Evolutionary conservation across 129 eudicot genomes (phyloP).

Genomic region (Escallonia herrerae): DNA sequence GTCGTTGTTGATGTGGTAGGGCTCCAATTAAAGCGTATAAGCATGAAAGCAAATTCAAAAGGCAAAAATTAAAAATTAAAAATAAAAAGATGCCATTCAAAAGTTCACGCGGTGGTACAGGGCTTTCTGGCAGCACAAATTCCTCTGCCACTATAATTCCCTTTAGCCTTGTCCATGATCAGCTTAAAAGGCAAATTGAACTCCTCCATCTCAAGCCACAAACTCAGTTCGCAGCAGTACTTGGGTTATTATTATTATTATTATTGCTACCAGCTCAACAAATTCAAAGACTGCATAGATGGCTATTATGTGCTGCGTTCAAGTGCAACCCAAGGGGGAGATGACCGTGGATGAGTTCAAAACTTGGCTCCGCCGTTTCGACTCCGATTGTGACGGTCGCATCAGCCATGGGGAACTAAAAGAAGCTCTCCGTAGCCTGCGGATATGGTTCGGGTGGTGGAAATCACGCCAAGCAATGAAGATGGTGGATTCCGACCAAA

Average conservation of each 20-base stretch:
- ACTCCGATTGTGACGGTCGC: conserved; percentile 47
- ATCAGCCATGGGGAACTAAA: conserved; percentile 42
- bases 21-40: no score
- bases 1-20: no score
- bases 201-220: neutral
- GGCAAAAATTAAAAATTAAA: no score
- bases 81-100: conserved; percentile 2
- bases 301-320: conserved; percentile 43
- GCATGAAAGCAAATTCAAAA: no score
- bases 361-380: conserved; percentile 47
- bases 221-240: no score
- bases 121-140: neutral
- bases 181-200: neutral
- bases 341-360: conserved; percentile 54
- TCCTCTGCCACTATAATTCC: neutral
- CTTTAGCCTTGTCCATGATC: neutral
- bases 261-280: neutral
- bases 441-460: conserved; percentile 57
- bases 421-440: conserved; percentile 46
- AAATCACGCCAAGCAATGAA: conserved; percentile 41
- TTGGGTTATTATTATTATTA: no score
- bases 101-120: neutral
- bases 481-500: conserved; percentile 33
- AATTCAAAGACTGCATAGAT: conserved; percentile 1
- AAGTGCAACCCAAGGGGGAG: conserved; percentile 33